Percentiles rank a stretch among this genome's conserved stretches.
Evolutionary conservation across 768 basidiomycete genomes (phyloP).

Genomic region (Naganishia vaughanmartiniae): DNA sequence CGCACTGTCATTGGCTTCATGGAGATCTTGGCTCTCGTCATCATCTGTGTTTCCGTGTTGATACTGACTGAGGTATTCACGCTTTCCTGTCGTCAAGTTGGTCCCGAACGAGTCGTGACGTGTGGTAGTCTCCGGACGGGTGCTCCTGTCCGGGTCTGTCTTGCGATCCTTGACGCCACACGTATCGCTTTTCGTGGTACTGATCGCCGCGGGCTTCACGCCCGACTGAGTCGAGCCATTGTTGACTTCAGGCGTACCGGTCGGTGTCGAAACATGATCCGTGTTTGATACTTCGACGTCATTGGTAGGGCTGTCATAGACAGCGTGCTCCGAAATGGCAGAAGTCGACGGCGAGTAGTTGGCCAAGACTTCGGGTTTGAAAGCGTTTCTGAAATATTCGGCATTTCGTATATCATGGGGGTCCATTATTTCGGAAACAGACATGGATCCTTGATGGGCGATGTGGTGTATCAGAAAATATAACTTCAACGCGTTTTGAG

Average conservation of each 20-base stretch:
- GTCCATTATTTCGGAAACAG: background rate
- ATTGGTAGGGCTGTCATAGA: background rate
- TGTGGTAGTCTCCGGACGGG: background rate
- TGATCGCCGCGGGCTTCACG: background rate
- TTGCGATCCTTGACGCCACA: background rate
- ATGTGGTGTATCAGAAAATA: background rate
- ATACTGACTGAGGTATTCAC: conserved; percentile 16
- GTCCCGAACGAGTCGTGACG: background rate
- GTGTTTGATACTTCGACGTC: background rate
- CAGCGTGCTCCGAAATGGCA: background rate
- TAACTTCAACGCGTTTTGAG: background rate
- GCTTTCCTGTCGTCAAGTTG: conserved; percentile 1
- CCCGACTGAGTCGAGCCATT: background rate
- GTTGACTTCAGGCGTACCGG: background rate
- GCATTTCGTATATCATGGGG: background rate
- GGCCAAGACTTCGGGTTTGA: background rate
- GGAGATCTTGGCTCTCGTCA: background rate
- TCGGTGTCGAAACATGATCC: background rate
- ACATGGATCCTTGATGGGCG: background rate
- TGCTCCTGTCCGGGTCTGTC: background rate
- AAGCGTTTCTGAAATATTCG: background rate
- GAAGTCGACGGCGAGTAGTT: background rate
- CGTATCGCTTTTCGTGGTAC: background rate
- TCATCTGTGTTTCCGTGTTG: background rate
- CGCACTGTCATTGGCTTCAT: background rate